These are phyloP conservation scores for Gaultheria prostrata DNA, from an alignment of 148 eudicot species.

Conservation along the genomic window DNA sequence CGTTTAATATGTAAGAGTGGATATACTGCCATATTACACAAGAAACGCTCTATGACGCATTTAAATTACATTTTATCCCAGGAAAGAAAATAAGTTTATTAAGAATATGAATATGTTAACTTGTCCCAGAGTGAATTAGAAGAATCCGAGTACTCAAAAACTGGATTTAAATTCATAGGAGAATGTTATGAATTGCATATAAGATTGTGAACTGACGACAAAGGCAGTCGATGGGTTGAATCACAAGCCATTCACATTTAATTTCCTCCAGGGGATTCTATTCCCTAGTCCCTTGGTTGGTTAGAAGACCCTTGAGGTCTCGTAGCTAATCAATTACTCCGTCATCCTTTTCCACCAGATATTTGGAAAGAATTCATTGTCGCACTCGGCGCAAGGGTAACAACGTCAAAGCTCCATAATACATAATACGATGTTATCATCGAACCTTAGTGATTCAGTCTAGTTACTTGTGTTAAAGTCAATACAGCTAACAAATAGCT, in stretches of 20 bases:
- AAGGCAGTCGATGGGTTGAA: background rate
- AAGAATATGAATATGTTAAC: no score
- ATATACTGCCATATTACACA: background rate
- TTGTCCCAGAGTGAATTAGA: background rate
- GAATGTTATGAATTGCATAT: background rate
- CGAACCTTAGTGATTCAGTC: background rate
- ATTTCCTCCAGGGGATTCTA: background rate
- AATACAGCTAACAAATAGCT: no score
- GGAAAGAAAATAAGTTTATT: background rate
- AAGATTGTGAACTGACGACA: background rate
- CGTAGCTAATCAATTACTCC: background rate
- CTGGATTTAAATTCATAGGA: background rate
- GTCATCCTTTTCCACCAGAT: constrained; percentile 3
- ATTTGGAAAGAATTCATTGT: background rate
- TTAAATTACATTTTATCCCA: background rate
- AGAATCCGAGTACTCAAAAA: background rate
- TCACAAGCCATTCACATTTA: background rate
- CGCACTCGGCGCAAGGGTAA: background rate
- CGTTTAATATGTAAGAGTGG: background rate
- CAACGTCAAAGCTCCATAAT: background rate
- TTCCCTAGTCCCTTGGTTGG: background rate
- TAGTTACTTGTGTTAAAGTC: no score
- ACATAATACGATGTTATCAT: background rate
- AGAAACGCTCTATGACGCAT: background rate
- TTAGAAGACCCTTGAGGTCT: background rate